Base-by-base conservation (phyloP, 257 asterid genomes). In the Ehretia macrophylla region DNA sequence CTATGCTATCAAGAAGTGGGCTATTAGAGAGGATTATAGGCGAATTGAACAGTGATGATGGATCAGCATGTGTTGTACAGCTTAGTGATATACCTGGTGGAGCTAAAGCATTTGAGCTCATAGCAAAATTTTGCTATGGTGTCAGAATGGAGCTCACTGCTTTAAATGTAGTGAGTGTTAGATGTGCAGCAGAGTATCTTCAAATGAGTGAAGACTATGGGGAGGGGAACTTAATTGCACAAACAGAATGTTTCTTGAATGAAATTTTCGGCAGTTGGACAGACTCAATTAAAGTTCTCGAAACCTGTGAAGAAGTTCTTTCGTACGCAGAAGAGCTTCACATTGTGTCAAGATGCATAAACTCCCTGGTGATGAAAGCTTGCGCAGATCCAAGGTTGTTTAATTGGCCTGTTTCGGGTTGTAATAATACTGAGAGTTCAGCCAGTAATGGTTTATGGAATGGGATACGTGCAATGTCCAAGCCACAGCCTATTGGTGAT, bases 161-260 rank as follows among this genome's bases (percentile, higher is more conserved):
- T 14, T 68, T 73, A 77, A 92, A 86, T 55, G 88, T 84, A 2
- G 99, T 83, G 3, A 58, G 85, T 54, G 83, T 92, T 1, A 63
- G 97, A 32, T 88, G 99, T 55, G 96, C 99, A 14, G 79, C 99
- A 0, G 99, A 84, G 81, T 80, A 73, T 21, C 90, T 92, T 18
- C 80, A 77, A 52, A 92, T 92, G 99, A 83, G 65, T 3, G 95
- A 88, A 14, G 99, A 92, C 14, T 83, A 81, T 17, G 96, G 94
- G 12, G 94, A 88, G 39, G 90, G 83, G 17, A 92, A 92, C 65
- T 93, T 92, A 35, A 75, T 84, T 22, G 37, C 68, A 1, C 94
- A 78, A 49, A 75, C 97, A 0, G 97, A 92, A 64, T 40, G 68
- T 0, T 88, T 84, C 35, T 83, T 92, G 0, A 70, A 71, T 27